A percentile compares a stretch with the other conserved stretches of the same genome.
These are phyloP conservation scores for Nematocida minor DNA, from an alignment of 371 early-diverging fungal genomes.

Conservation along the genomic window DNA sequence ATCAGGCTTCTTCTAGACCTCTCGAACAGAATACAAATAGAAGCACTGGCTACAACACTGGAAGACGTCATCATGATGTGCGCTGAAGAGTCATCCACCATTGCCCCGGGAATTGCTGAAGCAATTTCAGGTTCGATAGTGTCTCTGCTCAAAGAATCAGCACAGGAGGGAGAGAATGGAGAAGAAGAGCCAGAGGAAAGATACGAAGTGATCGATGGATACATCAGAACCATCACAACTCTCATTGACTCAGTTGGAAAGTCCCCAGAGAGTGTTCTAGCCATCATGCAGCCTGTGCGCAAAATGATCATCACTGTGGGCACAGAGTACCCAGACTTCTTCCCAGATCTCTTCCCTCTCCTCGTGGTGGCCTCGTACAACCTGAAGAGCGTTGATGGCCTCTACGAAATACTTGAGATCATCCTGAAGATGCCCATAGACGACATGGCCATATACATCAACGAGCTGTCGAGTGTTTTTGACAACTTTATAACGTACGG, in stretches of 20 bases:
- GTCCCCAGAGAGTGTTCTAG: constrained; percentile 19
- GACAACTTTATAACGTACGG: constrained; percentile 65
- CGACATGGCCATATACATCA: constrained; percentile 48
- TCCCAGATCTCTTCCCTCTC: constrained; percentile 59
- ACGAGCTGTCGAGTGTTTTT: constrained; percentile 58
- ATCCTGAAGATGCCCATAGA: constrained; percentile 51
- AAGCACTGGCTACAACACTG: constrained; percentile 55
- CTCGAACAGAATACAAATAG: constrained; percentile 56
- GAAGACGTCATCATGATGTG: constrained; percentile 60
- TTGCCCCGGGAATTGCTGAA: constrained; percentile 60
- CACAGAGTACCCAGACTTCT: constrained; percentile 52
- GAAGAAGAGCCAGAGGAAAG: constrained; percentile 51
- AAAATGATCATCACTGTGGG: constrained; percentile 56
- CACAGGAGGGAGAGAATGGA: constrained; percentile 15
- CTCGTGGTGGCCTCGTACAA: constrained; percentile 55
- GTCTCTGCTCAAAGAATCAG: constrained; percentile 43
- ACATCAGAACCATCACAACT: constrained; percentile 56
- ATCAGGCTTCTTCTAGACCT: constrained; percentile 52
- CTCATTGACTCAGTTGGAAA: constrained; percentile 51
- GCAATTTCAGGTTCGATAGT: constrained; percentile 49
- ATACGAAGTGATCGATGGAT: constrained; percentile 55
- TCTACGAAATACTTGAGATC: constrained; percentile 55
- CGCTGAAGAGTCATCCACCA: constrained; percentile 54
- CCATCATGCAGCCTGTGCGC: constrained; percentile 15
- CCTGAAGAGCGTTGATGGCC: constrained; percentile 56